A percentile compares a stretch with the other conserved stretches of the same genome.
Conservation (phyloP, 2,329 filamentous ascomycete species). For the Neurospora sp. region DNA sequence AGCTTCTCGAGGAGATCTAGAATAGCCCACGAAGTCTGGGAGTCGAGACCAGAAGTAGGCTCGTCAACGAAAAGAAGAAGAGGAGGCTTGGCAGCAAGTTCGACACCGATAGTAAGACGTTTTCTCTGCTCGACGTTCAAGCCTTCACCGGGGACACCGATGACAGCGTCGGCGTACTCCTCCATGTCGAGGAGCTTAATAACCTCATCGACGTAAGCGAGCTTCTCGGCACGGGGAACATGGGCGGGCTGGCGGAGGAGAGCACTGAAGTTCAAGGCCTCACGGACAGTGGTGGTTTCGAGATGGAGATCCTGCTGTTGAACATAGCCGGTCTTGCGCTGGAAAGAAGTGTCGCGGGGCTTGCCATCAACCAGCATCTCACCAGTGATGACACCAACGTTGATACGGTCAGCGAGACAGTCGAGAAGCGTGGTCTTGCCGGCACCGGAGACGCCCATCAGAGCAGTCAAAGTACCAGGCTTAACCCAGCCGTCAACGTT, state of each 20-base stretch:
- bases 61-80: conserved; percentile 89
- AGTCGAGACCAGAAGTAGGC: conserved; percentile 87
- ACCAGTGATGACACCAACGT: conserved; percentile 80
- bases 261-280: conserved; percentile 79
- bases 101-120: conserved; percentile 89
- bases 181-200: conserved; percentile 88
- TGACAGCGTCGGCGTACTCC: conserved; percentile 78
- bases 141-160: conserved; percentile 84
- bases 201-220: conserved; percentile 80
- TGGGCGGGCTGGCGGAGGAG: conserved; percentile 72
- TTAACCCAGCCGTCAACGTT: conserved; percentile 90
- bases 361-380: conserved; percentile 62
- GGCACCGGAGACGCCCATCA: conserved; percentile 90
- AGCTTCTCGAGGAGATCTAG: conserved; percentile 80
- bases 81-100: conserved; percentile 83
- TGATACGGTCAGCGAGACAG: conserved; percentile 73
- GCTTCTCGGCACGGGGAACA: conserved; percentile 64
- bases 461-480: conserved; percentile 76
- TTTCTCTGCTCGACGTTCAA: conserved; percentile 62
- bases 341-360: conserved; percentile 70
- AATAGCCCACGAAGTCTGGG: conserved; percentile 89
- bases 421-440: conserved; percentile 89
- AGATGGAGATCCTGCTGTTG: conserved; percentile 90
- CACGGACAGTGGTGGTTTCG: conserved; percentile 74
- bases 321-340: conserved; percentile 85